phyloP scores from a whole-genome alignment of 495 filamentous ascomycete species.

The Aspergillus egyptiacus region DNA sequence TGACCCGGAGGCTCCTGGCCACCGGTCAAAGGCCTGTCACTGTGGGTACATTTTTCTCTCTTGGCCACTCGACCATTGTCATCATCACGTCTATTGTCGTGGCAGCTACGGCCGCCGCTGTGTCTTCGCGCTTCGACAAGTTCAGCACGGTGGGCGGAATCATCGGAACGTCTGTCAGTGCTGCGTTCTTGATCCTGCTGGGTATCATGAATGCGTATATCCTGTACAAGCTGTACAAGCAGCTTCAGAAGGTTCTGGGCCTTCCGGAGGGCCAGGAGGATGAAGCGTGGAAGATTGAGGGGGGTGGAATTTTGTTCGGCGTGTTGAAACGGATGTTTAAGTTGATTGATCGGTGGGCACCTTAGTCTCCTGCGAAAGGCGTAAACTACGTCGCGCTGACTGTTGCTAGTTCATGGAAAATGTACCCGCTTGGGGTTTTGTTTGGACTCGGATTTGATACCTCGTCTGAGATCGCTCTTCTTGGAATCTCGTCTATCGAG shows the following conservation, averaged over 20 bases:
- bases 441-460: constrained; percentile 97
- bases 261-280: constrained; percentile 47
- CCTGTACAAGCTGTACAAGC: constrained; percentile 62
- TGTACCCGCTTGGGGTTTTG: constrained; percentile 82
- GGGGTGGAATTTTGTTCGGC: constrained; percentile 65
- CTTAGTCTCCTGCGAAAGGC: neutral
- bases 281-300: constrained; percentile 62
- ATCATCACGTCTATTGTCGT: constrained; percentile 87
- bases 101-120: constrained; percentile 77
- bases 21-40: constrained; percentile 82
- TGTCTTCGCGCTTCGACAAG: constrained; percentile 69
- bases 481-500: constrained; percentile 85
- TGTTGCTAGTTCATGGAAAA: constrained; percentile 75
- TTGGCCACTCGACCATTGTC: constrained; percentile 92
- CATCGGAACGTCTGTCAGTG: constrained; percentile 72
- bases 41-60: constrained; percentile 90
- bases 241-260: constrained; percentile 56
- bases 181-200: constrained; percentile 73
- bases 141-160: constrained; percentile 83
- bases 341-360: constrained; percentile 61
- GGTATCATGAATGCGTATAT: constrained; percentile 85
- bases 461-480: constrained; percentile 83
- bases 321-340: constrained; percentile 73
- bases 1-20: constrained; percentile 87
- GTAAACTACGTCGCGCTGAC: neutral